Percentiles rank a stretch among this genome's conserved stretches.
phyloP scores from a whole-genome alignment of 805 yeast species.

The Saturnispora mendoncae region DNA sequence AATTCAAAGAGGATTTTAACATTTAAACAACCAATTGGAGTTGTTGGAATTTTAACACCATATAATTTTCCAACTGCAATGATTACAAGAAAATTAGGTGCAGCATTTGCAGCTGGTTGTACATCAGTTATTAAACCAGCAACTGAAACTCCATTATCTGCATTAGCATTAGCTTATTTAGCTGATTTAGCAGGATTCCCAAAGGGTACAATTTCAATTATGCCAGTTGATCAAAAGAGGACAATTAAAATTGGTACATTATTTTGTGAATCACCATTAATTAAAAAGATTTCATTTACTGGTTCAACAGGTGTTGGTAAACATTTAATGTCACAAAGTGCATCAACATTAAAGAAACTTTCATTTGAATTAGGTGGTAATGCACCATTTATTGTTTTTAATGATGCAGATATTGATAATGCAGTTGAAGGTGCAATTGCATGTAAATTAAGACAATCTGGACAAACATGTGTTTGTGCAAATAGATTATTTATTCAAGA shows the following conservation, averaged over 20 bases:
- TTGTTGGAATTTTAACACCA: conserved; percentile 63
- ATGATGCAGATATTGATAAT: conserved; percentile 71
- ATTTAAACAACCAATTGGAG: conserved; percentile 58
- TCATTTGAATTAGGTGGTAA: conserved; percentile 96
- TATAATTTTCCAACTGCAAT: conserved; percentile 67
- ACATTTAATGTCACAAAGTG: conserved; percentile 76
- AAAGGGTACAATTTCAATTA: conserved; percentile 56
- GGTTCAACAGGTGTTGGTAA: conserved; percentile 72
- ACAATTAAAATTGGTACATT: conserved; percentile 54
- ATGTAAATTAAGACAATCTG: conserved; percentile 90
- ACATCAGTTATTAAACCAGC: conserved; percentile 56
- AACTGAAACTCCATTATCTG: conserved; percentile 57
- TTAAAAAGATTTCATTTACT: conserved; percentile 61
- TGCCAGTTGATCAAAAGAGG: conserved; percentile 57
- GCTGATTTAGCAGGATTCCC: conserved; percentile 54
- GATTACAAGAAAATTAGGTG: conserved; percentile 62
- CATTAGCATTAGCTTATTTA: conserved; percentile 46
- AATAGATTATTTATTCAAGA: conserved; percentile 88
- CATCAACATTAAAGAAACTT: conserved; percentile 78
- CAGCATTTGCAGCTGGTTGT: conserved; percentile 61
- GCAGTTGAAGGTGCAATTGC: conserved; percentile 67
- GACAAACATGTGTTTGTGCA: conserved; percentile 94
- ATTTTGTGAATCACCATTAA: conserved; percentile 51
- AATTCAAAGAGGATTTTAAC: conserved; percentile 52
- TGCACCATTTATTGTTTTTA: conserved; percentile 83